Base-by-base conservation (phyloP, 305 asterid genomes). In the Fraxinus sp. region DNA sequence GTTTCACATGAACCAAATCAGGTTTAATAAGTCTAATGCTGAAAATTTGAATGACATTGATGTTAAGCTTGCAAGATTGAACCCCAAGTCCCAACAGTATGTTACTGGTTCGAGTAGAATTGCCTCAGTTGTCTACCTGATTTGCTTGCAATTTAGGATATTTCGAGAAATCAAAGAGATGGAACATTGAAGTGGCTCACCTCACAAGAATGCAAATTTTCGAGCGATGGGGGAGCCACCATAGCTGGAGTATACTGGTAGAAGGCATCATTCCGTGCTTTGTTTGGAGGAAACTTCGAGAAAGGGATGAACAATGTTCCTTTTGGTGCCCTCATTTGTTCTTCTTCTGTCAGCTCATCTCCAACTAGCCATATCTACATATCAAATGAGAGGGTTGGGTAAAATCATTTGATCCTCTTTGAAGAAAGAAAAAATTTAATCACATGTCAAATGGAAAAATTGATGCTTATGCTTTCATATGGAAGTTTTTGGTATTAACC, bases 131-230 rank as follows among this genome's bases (percentile, higher is more conserved):
- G 57, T 46, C 57, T 46, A 46, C 57, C 57, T 14, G 57, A 46
- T 18, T 62, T 18, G 32, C 32, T 22, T 62, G 71, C 28, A 62
- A 62, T 62, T 62, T 7, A 8, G 22, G 71, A 62, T 24, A 8
- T 9, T 64, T 64, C 3, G 28, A 22, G 33, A 64, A 20, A 8
- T 22, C 24, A 52, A 16, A n/a, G 64, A 68, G 3, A 28, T 14
- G 3, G 9, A 68, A 10, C 36, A 24, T 66, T 7, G 74, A 26
- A 20, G 13, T 79, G 18, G 39, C 86, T 3, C 0, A 94, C 98
- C 97, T 95, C 98, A 24, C 97, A 95, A 59, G 97, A 92, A 82
- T 95, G 94, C 37, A 95, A 78, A 73, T 95, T 93, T 20, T 89
- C 87, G 37, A 93, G 89, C 28, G 91, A 84, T 0, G 81, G 52